These are phyloP conservation scores for Hepatocystis sp. DNA, from an alignment of 169 alveolate genomes.

Conservation along the genomic window DNA sequence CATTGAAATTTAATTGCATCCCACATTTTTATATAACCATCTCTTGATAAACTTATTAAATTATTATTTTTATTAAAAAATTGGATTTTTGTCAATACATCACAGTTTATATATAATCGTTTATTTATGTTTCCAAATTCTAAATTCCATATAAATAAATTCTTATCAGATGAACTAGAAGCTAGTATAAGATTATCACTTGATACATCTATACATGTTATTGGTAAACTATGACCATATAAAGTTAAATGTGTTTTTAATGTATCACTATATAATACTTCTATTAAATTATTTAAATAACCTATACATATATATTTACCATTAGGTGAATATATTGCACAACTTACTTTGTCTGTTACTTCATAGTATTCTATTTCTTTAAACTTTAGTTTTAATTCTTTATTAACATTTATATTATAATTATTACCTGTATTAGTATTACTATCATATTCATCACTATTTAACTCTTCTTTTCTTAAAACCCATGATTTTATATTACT, in stretches of 20 bases:
- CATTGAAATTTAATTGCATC: slow-evolving; percentile 84
- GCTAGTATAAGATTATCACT: slow-evolving; percentile 88
- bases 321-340: slow-evolving; percentile 78
- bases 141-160: slow-evolving; percentile 90
- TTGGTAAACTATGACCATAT: slow-evolving; percentile 92
- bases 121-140: slow-evolving; percentile 89
- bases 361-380: slow-evolving; percentile 56
- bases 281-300: slow-evolving; percentile 85
- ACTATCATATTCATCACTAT: neutral
- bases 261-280: slow-evolving; percentile 87
- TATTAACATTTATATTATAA: neutral
- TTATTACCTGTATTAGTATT: neutral
- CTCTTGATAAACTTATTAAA: slow-evolving; percentile 81
- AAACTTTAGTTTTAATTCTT: slow-evolving; percentile 17
- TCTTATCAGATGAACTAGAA: slow-evolving; percentile 88
- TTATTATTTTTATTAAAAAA: slow-evolving; percentile 64
- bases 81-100: slow-evolving; percentile 46
- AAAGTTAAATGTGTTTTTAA: slow-evolving; percentile 86
- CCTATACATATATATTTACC: slow-evolving; percentile 86
- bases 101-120: slow-evolving; percentile 80
- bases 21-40: slow-evolving; percentile 86
- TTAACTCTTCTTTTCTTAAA: too few relatives aligned
- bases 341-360: slow-evolving; percentile 78
- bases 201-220: slow-evolving; percentile 86
- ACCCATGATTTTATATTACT: too few relatives aligned